Conservation (phyloP, 345 rosid species). For the Melaleuca quinquenervia region DNA sequence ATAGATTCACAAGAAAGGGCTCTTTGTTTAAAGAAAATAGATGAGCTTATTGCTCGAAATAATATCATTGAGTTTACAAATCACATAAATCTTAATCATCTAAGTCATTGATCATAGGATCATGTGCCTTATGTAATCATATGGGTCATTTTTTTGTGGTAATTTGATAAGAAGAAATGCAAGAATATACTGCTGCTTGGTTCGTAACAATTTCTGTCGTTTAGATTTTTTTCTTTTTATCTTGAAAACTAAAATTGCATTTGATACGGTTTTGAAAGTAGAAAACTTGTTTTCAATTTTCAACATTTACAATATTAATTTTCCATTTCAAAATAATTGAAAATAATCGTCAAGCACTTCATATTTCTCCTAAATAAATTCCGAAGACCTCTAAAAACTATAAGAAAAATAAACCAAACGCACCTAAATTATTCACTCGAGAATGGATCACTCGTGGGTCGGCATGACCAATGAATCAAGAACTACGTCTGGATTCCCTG, state of each 20-base stretch:
- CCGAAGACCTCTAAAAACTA: too few relatives aligned
- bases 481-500: not conserved
- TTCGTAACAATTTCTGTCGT: not conserved
- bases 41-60: not conserved
- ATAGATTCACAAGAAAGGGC: not conserved
- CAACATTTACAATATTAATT: too few relatives aligned
- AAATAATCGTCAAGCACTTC: too few relatives aligned
- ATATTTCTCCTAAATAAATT: too few relatives aligned
- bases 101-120: not conserved
- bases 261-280: too few relatives aligned
- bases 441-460: not conserved
- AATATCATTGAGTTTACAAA: not conserved
- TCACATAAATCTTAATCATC: not conserved
- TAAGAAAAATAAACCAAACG: too few relatives aligned
- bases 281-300: too few relatives aligned
- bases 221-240: not conserved
- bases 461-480: not conserved
- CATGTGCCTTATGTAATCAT: not conserved
- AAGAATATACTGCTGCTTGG: not conserved
- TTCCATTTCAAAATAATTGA: too few relatives aligned
- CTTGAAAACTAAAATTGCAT: too few relatives aligned
- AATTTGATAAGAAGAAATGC: not conserved
- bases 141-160: accelerated
- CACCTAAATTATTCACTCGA: too few relatives aligned
- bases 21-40: too few relatives aligned